Conservation (phyloP, 2,329 filamentous ascomycete species). For the Dryadomyces sulphureus region DNA sequence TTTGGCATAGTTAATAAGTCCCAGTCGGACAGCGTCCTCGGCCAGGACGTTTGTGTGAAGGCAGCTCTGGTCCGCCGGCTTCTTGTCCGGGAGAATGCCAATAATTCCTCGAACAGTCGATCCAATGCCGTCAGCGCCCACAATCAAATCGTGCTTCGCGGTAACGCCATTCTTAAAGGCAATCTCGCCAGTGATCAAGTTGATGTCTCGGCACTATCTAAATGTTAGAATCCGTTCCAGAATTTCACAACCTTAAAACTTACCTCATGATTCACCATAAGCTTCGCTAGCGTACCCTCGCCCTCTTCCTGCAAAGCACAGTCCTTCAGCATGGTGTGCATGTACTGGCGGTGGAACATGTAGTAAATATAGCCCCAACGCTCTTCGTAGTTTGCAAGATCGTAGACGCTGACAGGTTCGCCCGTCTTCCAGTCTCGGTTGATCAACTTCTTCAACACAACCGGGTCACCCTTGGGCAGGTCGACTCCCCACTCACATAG, state of each 20-base stretch:
- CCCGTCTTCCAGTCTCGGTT: slow-evolving; percentile 58
- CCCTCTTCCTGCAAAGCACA: slow-evolving; percentile 37
- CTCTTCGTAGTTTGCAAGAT: slow-evolving; percentile 48
- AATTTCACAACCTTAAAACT: no score
- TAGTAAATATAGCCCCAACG: slow-evolving; percentile 9
- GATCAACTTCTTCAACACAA: slow-evolving; percentile 51
- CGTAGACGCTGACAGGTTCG: slow-evolving; percentile 48
- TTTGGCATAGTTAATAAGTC: slow-evolving; percentile 47
- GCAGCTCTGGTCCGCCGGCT: slow-evolving; percentile 45
- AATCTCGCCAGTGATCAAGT: slow-evolving; percentile 33
- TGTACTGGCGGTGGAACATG: slow-evolving; percentile 56
- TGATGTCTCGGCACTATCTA: slow-evolving; percentile 27
- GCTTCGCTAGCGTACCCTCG: slow-evolving; percentile 33
- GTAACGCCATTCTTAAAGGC: slow-evolving; percentile 36
- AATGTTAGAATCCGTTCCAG: no score
- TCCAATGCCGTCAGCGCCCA: slow-evolving; percentile 54
- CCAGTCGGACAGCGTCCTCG: slow-evolving; percentile 41
- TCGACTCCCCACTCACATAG: slow-evolving; percentile 55
- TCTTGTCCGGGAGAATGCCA: slow-evolving; percentile 45
- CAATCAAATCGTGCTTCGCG: slow-evolving; percentile 40
- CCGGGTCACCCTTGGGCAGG: slow-evolving; percentile 47
- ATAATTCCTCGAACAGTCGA: slow-evolving; percentile 47
- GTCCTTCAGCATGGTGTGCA: slow-evolving; percentile 53
- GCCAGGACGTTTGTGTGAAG: slow-evolving; percentile 50
- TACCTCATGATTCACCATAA: slow-evolving; percentile 42